These are phyloP conservation scores for Blastobotrys chiropterorum DNA, from an alignment of 805 yeast genomes.

Conservation along the genomic window DNA sequence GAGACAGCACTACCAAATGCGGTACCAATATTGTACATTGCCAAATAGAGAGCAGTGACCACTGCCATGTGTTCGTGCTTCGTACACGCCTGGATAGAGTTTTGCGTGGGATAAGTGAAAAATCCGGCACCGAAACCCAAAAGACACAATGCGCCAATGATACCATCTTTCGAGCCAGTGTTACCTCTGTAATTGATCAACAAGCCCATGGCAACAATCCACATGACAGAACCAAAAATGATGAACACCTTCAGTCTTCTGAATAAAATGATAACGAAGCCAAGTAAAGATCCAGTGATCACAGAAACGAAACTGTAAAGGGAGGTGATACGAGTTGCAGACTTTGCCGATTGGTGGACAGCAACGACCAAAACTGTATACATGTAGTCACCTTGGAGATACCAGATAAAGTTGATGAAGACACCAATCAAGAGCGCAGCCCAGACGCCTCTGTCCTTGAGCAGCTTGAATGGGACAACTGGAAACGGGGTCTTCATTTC, in stretches of 20 bases:
- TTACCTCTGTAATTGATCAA: conserved; percentile 53
- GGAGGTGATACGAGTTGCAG: conserved; percentile 63
- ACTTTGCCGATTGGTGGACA: conserved; percentile 47
- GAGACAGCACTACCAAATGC: conserved; percentile 59
- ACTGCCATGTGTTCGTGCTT: conserved; percentile 62
- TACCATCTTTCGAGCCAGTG: conserved; percentile 44
- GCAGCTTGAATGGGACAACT: conserved; percentile 50
- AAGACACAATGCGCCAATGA: conserved; percentile 58
- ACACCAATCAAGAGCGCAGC: conserved; percentile 57
- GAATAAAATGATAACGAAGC: conserved; percentile 44
- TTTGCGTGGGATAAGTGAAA: conserved; percentile 60
- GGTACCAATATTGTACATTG: conserved; percentile 55
- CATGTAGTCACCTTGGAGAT: conserved; percentile 64
- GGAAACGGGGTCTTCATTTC: conserved; percentile 58
- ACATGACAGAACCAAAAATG: conserved; percentile 49
- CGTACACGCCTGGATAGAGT: conserved; percentile 51
- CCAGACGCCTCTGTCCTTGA: conserved; percentile 70
- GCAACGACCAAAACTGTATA: conserved; percentile 63
- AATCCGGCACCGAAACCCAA: conserved; percentile 72
- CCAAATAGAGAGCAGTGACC: conserved; percentile 49
- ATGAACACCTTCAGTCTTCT: conserved; percentile 56
- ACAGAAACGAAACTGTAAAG: conserved; percentile 62
- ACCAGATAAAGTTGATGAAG: conserved; percentile 54
- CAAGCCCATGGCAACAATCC: conserved; percentile 59
- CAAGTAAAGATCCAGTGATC: conserved; percentile 52